Percentiles rank a stretch among this genome's conserved stretches.
These are phyloP conservation scores for Mallotus japonicus DNA, from an alignment of 441 rosid genomes.

Conservation along the genomic window DNA sequence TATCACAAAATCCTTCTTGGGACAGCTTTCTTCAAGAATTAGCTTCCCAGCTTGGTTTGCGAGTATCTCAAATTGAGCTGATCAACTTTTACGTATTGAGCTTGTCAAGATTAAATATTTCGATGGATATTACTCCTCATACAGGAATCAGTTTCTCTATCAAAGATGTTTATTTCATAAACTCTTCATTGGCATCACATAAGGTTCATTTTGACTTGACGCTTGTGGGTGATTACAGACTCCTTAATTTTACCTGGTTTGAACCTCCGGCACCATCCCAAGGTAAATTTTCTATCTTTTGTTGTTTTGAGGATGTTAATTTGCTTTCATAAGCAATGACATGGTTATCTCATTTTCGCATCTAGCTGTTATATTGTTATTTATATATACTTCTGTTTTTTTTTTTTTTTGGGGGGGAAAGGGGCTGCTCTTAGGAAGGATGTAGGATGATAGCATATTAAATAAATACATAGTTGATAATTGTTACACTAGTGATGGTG, in stretches of 20 bases:
- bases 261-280: constrained; percentile 67
- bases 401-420: background rate
- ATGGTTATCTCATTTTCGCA: constrained; percentile 9
- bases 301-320: background rate
- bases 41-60: constrained; percentile 76
- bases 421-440: background rate
- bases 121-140: constrained; percentile 89
- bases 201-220: constrained; percentile 60
- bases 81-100: constrained; percentile 70
- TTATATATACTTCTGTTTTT: background rate
- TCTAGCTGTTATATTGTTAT: background rate
- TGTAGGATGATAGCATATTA: background rate
- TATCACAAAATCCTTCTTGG: constrained; percentile 74
- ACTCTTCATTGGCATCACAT: constrained; percentile 67
- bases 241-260: constrained; percentile 87
- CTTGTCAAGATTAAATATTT: constrained; percentile 75
- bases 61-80: constrained; percentile 70
- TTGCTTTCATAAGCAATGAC: constrained; percentile 7
- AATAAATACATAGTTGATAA: background rate
- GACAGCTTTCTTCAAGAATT: constrained; percentile 57
- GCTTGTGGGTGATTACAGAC: constrained; percentile 77
- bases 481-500: background rate
- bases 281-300: constrained; percentile 42
- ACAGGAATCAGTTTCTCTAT: constrained; percentile 79
- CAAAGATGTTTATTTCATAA: constrained; percentile 64